A percentile compares a stretch with the other conserved stretches of the same genome.
Conservation (phyloP, 345 rosid genomes). For the Hypericum androsaemum region DNA sequence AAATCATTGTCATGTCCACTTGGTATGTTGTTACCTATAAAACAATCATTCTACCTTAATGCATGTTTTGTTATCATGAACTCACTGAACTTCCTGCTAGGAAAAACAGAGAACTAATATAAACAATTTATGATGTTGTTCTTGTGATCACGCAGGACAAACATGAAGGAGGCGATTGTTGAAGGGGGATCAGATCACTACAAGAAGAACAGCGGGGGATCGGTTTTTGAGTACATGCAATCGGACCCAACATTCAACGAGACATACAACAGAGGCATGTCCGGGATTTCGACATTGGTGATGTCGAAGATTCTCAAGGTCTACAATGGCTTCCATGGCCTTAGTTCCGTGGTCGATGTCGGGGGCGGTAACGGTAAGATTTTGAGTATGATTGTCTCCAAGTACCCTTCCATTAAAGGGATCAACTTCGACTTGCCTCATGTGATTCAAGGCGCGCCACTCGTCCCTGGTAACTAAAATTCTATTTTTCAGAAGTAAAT, state of each 20-base stretch:
- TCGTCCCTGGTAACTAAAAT: conserved; percentile 39
- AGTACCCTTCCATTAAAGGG: conserved; percentile 62
- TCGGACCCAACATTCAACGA: conserved; percentile 65
- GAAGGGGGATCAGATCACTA: conserved; percentile 67
- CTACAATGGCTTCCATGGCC: conserved; percentile 64
- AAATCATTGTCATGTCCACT: too few species aligned
- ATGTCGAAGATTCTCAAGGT: conserved; percentile 67
- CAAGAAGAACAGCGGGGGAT: conserved; percentile 68
- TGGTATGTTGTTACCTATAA: too few species aligned
- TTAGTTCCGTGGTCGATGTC: conserved; percentile 64
- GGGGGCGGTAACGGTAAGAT: conserved; percentile 84
- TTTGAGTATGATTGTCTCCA: conserved; percentile 52
- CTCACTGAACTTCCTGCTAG: too few species aligned
- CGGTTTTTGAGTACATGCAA: conserved; percentile 66
- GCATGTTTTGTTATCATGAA: too few species aligned
- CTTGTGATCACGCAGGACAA: conserved; percentile 33
- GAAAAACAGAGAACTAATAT: too few species aligned
- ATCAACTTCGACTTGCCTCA: conserved; percentile 81
- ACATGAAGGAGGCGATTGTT: conserved; percentile 68
- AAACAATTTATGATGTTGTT: too few species aligned
- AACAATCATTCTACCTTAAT: too few species aligned
- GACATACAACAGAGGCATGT: conserved; percentile 66
- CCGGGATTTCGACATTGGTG: conserved; percentile 52
- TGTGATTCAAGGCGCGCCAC: conserved; percentile 64
- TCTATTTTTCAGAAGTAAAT: too few species aligned